phyloP scores from a whole-genome alignment of 225 moss, liverwort and hornwort genomes.

The Takakia lepidozioides region DNA sequence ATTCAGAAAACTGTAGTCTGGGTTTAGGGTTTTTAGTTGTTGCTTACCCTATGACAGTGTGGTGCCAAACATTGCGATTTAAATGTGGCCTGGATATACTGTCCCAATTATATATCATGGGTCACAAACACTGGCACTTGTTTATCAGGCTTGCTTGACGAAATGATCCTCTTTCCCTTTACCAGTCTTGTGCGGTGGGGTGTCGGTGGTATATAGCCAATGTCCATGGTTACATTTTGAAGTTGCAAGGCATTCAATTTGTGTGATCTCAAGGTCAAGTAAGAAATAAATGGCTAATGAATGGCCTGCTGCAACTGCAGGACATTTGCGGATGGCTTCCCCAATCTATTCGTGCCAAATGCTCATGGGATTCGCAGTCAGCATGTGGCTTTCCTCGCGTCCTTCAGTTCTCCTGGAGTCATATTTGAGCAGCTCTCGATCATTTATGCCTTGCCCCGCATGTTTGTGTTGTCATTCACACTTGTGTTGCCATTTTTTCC shows the following conservation, averaged over 20 bases:
- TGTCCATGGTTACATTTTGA: background rate
- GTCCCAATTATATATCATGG: no score
- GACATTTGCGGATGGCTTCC: constrained; percentile 94
- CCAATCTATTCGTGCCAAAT: constrained; percentile 90
- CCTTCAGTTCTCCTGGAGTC: constrained; percentile 73
- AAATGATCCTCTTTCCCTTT: background rate
- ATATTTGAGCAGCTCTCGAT: constrained; percentile 99
- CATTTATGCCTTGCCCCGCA: constrained; percentile 91
- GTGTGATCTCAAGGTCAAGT: no score
- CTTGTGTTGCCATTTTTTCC: constrained; percentile 96
- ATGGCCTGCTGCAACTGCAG: constrained; percentile 54
- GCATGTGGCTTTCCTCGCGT: constrained; percentile 95
- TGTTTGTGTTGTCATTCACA: constrained; percentile 97
- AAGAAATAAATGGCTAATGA: no score
- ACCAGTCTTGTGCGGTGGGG: no score
- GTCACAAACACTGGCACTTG: no score
- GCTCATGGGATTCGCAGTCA: constrained; percentile 97
- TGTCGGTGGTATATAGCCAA: background rate
- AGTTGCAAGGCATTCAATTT: background rate
- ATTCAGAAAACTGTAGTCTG: background rate
- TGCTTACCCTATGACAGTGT: background rate
- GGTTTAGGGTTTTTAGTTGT: constrained; percentile 1
- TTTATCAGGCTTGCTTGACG: background rate
- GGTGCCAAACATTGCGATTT: no score
- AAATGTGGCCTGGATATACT: no score